Evolutionary conservation across 1,139 yeast genomes (phyloP).

Genomic region (Arxiozyma slooffiae): DNA sequence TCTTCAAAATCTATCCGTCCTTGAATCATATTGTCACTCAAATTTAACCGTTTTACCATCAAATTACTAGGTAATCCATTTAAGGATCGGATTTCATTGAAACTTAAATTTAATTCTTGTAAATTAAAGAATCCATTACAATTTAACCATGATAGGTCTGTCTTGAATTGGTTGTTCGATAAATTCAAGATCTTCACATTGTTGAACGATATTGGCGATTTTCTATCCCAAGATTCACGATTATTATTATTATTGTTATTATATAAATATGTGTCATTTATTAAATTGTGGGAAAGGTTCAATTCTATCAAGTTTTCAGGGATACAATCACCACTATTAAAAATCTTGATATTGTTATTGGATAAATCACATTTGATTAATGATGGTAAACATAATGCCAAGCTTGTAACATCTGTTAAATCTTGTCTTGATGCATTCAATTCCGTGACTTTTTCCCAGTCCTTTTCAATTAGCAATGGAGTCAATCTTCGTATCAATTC

Average conservation of each 20-base stretch:
- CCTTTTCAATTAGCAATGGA: neutral
- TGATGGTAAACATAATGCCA: conserved; percentile 20
- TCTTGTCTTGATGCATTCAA: conserved; percentile 11
- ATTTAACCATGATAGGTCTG: neutral
- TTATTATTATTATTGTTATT: neutral
- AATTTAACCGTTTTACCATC: conserved; percentile 11
- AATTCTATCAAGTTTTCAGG: conserved; percentile 4
- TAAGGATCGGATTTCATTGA: conserved; percentile 18
- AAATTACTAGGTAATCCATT: conserved; percentile 14
- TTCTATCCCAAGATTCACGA: neutral
- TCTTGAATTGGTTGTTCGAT: conserved; percentile 3
- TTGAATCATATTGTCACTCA: conserved; percentile 18
- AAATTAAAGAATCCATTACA: conserved; percentile 12
- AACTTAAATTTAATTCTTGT: conserved; percentile 18
- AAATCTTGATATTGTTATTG: conserved; percentile 10
- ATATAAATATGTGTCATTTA: conserved; percentile 1
- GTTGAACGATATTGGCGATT: too few relatives aligned
- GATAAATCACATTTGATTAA: conserved; percentile 16
- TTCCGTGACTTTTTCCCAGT: conserved; percentile 14
- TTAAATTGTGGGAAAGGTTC: conserved; percentile 4
- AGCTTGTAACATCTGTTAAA: conserved; percentile 16
- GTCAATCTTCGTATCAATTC: neutral
- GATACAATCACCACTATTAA: conserved; percentile 15
- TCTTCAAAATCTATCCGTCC: conserved; percentile 16
- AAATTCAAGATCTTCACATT: conserved; percentile 5